Evolutionary conservation across 768 basidiomycete genomes (phyloP), one percentile per base, ranked within the genome.

Genomic region (Naganishia randhawae): DNA sequence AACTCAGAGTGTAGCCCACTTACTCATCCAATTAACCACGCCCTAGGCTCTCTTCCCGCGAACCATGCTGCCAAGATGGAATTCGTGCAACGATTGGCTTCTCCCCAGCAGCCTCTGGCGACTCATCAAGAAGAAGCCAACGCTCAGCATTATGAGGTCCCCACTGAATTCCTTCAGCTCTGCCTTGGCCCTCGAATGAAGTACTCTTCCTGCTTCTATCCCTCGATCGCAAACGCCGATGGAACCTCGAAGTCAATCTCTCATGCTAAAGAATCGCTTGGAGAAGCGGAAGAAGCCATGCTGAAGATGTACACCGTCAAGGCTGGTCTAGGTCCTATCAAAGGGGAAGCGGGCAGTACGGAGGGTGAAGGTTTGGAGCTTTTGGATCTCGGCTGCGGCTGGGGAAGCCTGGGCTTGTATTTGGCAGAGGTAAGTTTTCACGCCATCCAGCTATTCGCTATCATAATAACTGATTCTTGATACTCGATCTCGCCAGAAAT

Each of bases 71-170:
- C 84, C 14, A 89, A 89, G 74, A 87, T 88, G 85, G 78, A 83
- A 61, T 88, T 85, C 83, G 86, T 89, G 42, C 84, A 85, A 65
- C 82, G 74, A 19, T 84, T 88, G 29, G 83, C 84, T 19, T 54
- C 50, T 27, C 69, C 69, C 25, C 79, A 81, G 0, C 79, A 85
- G 17, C 83, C 81, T 32, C 88, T 88, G 68, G 87, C 87, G 3
- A 86, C 85, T 68, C 82, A 84, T 13, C 84, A 87, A 0, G 83
- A 85, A 42, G 87, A 86, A 73, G 88, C 87, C 22, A 89, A 89
- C 71, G 86, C 89, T 73, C 88, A 89, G 76, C 87, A 89, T 73
- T 89, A 89, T 76, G 87, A 89, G 81, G 87, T 87, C 66, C 71
- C 77, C 17, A 75, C 76, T 14, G 32, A 41, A 6, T 89, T 89